phyloP scores from a whole-genome alignment of 805 yeast genomes.

The Candida glaebosa region DNA sequence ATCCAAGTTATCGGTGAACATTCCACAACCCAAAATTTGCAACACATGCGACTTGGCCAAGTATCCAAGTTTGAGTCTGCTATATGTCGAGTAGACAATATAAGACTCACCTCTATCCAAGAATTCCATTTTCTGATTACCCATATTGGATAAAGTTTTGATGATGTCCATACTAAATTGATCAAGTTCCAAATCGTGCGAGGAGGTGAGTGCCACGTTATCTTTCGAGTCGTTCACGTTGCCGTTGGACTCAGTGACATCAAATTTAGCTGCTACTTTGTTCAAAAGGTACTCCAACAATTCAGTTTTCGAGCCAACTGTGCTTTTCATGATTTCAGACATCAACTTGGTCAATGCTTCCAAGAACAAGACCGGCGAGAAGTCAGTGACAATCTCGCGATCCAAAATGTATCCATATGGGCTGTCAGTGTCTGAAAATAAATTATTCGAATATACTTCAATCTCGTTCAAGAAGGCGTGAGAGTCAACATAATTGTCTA shows the following conservation, averaged over 20 bases:
- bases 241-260: conserved; percentile 10
- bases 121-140: conserved; percentile 37
- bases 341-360: conserved; percentile 32
- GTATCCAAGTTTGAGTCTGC: conserved; percentile 48
- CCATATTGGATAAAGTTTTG: conserved; percentile 28
- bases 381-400: conserved; percentile 25
- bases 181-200: conserved; percentile 17
- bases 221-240: conserved; percentile 13
- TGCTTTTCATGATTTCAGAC: conserved; percentile 31
- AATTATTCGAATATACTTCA: conserved; percentile 26
- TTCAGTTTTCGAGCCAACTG: conserved; percentile 22
- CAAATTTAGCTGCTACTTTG: conserved; percentile 20
- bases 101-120: conserved; percentile 58
- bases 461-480: conserved; percentile 35
- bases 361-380: conserved; percentile 34
- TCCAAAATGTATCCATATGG: conserved; percentile 18
- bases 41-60: conserved; percentile 52
- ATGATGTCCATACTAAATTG: conserved; percentile 24
- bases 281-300: conserved; percentile 28
- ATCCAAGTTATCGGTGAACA: conserved; percentile 43
- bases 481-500: conserved; percentile 36
- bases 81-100: conserved; percentile 48
- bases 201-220: conserved; percentile 7
- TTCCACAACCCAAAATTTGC: conserved; percentile 60
- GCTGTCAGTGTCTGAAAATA: conserved; percentile 11